Conservation (phyloP, 1,139 yeast genomes). For the Yamadazyma spencermartinsiae region DNA sequence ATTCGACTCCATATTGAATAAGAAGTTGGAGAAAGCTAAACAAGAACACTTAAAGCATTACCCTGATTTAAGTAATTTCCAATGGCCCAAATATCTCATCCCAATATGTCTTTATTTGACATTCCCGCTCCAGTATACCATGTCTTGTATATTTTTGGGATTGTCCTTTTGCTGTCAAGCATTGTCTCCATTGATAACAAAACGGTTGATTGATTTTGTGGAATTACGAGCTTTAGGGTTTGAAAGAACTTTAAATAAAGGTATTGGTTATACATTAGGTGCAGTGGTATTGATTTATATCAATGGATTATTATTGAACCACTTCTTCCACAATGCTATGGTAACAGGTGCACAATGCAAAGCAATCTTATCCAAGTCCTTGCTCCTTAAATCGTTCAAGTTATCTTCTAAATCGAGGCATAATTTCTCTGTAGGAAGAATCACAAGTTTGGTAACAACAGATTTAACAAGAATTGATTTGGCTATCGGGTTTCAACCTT, state of each 20-base stretch:
- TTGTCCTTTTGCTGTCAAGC: slow-evolving; percentile 41
- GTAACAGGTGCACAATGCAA: slow-evolving; percentile 48
- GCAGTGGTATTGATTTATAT: slow-evolving; percentile 39
- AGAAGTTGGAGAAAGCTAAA: slow-evolving; percentile 23
- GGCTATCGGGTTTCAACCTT: slow-evolving; percentile 49
- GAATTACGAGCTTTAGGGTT: slow-evolving; percentile 36
- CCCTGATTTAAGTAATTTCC: slow-evolving; percentile 24
- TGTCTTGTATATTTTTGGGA: slow-evolving; percentile 36
- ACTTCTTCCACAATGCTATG: slow-evolving; percentile 47
- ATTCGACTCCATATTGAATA: slow-evolving; percentile 28
- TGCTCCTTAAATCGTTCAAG: slow-evolving; percentile 41
- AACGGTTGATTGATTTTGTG: slow-evolving; percentile 41
- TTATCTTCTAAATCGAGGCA: slow-evolving; percentile 36
- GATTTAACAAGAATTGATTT: slow-evolving; percentile 49
- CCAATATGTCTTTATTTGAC: slow-evolving; percentile 40
- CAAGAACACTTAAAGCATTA: slow-evolving; percentile 25
- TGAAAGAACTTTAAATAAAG: slow-evolving; percentile 33
- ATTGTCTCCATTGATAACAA: slow-evolving; percentile 43
- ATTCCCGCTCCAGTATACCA: slow-evolving; percentile 38
- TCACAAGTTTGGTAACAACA: slow-evolving; percentile 46
- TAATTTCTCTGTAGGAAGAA: slow-evolving; percentile 40
- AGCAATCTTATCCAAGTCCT: slow-evolving; percentile 40
- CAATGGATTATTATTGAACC: slow-evolving; percentile 45
- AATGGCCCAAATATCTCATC: slow-evolving; percentile 39
- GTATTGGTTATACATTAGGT: slow-evolving; percentile 45